Evolutionary conservation across 208 protist species (phyloP), one percentile per base, ranked within the genome.

Genomic region (Wallacemonas sp.): DNA sequence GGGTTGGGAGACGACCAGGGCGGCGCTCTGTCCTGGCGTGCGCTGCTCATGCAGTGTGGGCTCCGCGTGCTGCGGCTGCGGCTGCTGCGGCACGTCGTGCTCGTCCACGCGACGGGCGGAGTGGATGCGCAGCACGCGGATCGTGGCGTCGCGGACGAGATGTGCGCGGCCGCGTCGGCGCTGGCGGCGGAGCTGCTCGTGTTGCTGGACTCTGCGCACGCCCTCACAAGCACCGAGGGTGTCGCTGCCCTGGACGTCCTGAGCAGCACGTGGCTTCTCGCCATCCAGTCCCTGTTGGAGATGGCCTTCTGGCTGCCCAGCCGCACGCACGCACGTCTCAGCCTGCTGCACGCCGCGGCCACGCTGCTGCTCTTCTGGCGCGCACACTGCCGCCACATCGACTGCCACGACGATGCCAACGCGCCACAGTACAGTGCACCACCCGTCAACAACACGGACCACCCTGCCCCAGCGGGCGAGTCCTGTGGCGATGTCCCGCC

Each of bases 71-170:
- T 84, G 29, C 57, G 64, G 9, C 68, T 78, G 55, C 62, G 74
- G 9, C 36, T 58, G 39, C 61, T 81, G 60, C 70, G 74, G 1
- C 74, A 85, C 61, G 2, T 68, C 33, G 61, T 66, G 3, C 23
- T 80, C 26, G 67, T 48, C 14, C 16, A 11, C 17, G 39, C 23
- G 44, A 27, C 24, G 0, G 3, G 11, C 14, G 57, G 19, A 43
- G 11, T 33, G 9, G 4, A 30, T 21, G 24, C 24, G 17, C 5
- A n/a, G 19, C 23, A 26, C 60, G 39, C 3, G 12, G 3, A 5
- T 9, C 23, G 29, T 27, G 11, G 9, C 12, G 26, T 19, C 43
- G 41, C 63, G 57, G 21, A n/a, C 6, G 47, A 34, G 2, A 33
- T 77, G 5, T 23, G 56, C 1, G 47, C 41, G 0, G 62, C 56